These are phyloP conservation scores for Sindora glabra DNA, from an alignment of 306 rosid species.

Conservation along the genomic window DNA sequence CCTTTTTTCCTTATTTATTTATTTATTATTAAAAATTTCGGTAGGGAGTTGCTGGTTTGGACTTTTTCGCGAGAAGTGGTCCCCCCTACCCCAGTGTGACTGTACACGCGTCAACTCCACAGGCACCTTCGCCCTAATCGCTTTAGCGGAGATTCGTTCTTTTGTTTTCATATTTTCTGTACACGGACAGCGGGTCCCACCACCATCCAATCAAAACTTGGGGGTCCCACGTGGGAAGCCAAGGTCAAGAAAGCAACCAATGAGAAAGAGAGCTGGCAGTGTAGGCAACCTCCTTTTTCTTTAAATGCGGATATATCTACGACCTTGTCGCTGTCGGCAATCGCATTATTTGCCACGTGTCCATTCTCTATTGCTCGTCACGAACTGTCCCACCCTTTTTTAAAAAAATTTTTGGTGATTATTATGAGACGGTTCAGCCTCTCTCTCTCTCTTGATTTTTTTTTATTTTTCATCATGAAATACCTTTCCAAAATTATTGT, in stretches of 20 bases:
- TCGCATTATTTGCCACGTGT: constrained; percentile 50
- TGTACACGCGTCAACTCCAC: too few relatives aligned
- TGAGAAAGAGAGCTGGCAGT: constrained; percentile 37
- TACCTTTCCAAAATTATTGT: not conserved
- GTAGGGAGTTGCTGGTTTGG: too few relatives aligned
- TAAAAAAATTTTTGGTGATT: too few relatives aligned
- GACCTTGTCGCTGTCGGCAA: constrained; percentile 65
- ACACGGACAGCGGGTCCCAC: too few relatives aligned
- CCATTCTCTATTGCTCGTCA: constrained; percentile 1
- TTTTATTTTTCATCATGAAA: not conserved
- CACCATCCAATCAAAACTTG: too few relatives aligned
- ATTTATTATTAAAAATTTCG: too few relatives aligned
- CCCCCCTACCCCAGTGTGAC: too few relatives aligned
- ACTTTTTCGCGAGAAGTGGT: too few relatives aligned
- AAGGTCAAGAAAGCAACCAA: constrained; percentile 80
- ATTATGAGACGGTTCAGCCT: not conserved
- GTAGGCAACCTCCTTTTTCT: constrained; percentile 56
- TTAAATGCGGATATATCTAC: constrained; percentile 50
- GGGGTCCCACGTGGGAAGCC: constrained; percentile 51
- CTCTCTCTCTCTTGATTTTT: not conserved
- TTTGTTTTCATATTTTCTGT: too few relatives aligned
- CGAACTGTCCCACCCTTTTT: constrained; percentile 8
- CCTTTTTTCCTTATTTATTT: too few relatives aligned
- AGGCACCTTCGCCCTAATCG: too few relatives aligned
- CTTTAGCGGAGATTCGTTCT: too few relatives aligned